These are phyloP conservation scores for Cladophialophora bantiana DNA, from an alignment of 2,329 filamentous ascomycete genomes.

Conservation along the genomic window DNA sequence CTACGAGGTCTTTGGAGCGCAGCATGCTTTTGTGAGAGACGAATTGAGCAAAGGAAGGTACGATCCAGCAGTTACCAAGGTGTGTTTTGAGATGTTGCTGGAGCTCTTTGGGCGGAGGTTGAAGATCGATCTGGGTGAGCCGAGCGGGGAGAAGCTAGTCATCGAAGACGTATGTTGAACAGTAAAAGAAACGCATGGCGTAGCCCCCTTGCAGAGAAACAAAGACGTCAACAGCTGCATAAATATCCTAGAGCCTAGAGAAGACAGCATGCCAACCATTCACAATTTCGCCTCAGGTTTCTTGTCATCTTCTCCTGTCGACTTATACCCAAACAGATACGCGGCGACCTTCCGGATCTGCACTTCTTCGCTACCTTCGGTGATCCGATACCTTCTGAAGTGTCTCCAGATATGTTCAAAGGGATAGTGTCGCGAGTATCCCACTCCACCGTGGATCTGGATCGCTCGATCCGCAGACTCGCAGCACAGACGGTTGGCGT, in stretches of 20 bases:
- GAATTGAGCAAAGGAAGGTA: constrained; percentile 94
- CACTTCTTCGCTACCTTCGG: constrained; percentile 70
- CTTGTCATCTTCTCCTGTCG: constrained; percentile 50
- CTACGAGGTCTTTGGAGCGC: constrained; percentile 90
- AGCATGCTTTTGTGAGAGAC: constrained; percentile 93
- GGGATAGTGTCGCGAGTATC: constrained; percentile 64
- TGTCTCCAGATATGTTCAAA: constrained; percentile 73
- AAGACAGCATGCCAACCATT: not conserved
- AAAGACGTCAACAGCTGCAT: not conserved
- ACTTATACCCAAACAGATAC: constrained; percentile 61
- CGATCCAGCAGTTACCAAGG: constrained; percentile 82
- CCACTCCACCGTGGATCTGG: constrained; percentile 67
- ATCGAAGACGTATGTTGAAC: constrained; percentile 75
- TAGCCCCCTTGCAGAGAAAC: not conserved
- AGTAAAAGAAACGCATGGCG: not conserved
- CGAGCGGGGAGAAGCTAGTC: constrained; percentile 65
- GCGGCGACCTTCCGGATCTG: constrained; percentile 71
- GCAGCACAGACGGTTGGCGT: constrained; percentile 66
- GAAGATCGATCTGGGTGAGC: constrained; percentile 77
- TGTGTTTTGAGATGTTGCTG: constrained; percentile 88
- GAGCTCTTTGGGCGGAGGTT: constrained; percentile 82
- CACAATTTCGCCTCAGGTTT: constrained; percentile 33
- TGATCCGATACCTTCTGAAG: constrained; percentile 68
- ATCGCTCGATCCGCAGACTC: constrained; percentile 69
- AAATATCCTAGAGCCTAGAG: not conserved